Base-by-base conservation (phyloP, 192 early-diverging fungal species). In the Coemansia umbellata region DNA sequence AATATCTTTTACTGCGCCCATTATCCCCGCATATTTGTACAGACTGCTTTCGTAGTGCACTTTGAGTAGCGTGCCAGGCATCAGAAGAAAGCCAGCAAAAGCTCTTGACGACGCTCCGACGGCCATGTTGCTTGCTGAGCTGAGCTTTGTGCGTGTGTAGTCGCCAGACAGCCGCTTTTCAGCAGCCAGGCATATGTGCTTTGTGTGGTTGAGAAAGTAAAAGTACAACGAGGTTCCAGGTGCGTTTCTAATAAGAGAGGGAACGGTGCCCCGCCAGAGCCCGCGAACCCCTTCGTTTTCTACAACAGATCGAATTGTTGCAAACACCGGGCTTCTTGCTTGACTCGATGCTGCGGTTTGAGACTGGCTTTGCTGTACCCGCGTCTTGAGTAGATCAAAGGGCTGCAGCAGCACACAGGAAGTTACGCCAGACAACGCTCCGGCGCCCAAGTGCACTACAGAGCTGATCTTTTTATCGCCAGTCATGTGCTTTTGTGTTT, bases 31-130 rank as follows among this genome's bases (percentile, higher is more conserved):
- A 67, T 94, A 92, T 48, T 78, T 84, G 60, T 93, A 94, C 37
- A 92, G 70, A 30, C 86, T 88, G 64, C 91, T 93, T 84, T 95
- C 94, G 51, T 84, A 94, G 45, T 91, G 80, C 31, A 93, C 86
- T 76, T 97, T 97, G 45, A 97, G 80, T 28, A 94, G 87, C 0
- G 91, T 91, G n/a, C 91, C 83, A 0, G 94, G 94, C 94, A 97
- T 97, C 76, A 94, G 79, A 0, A 93, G 47, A 51, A 93, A 87
- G 5, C 94, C 94, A 19, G 90, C 84, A 8, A 87, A 57, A 8
- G 81, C 86, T 32, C 88, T 67, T 17, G 89, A 85, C 23, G 81
- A 69, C 13, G 82, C 82, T 17, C 89, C 89, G 1, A 87, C 81
- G 7, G 86, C 47, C 63, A 91, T 49, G 63, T 89, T 91, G 51